Evolutionary conservation across 176 grass and related monocot genomes (phyloP).

Genomic region (Calamus simplicifolius): DNA sequence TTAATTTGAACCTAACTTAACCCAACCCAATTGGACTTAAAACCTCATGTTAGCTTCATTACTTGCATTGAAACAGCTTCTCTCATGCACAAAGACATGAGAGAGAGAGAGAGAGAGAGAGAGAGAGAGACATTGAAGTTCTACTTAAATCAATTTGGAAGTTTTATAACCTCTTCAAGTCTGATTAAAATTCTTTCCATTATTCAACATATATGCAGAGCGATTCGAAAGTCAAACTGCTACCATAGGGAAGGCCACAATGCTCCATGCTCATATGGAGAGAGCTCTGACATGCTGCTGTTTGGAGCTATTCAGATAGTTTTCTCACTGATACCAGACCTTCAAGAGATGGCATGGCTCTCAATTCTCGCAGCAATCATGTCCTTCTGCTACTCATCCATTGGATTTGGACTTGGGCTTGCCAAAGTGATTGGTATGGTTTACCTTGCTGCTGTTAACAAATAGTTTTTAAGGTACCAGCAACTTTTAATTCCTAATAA

Average conservation of each 20-base stretch:
- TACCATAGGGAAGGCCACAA: conserved; percentile 52
- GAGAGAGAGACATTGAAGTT: not conserved
- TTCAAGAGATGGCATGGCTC: conserved; percentile 82
- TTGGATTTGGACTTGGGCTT: conserved; percentile 47
- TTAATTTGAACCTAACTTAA: too few relatives aligned
- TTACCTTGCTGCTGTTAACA: not conserved
- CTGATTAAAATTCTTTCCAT: not conserved
- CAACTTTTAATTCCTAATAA: too few relatives aligned
- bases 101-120: not conserved
- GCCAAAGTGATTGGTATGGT: conserved; percentile 46
- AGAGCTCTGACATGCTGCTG: conserved; percentile 49
- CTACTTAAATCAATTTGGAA: not conserved
- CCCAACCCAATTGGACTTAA: too few relatives aligned
- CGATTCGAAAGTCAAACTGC: conserved; percentile 57
- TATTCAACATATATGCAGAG: conserved; percentile 21
- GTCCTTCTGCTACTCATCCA: conserved; percentile 75
- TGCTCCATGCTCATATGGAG: conserved; percentile 45
- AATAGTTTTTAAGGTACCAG: too few relatives aligned
- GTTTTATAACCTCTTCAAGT: not conserved
- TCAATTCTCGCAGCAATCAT: conserved; percentile 55
- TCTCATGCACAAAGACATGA: too few relatives aligned
- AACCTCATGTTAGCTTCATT: too few relatives aligned
- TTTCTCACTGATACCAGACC: conserved; percentile 65
- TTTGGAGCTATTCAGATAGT: conserved; percentile 54
- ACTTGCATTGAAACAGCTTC: too few relatives aligned